Evolutionary conservation across 2,329 filamentous ascomycete genomes (phyloP), one percentile per base, ranked within the genome.

Genomic region (Neofusicoccum parvum): DNA sequence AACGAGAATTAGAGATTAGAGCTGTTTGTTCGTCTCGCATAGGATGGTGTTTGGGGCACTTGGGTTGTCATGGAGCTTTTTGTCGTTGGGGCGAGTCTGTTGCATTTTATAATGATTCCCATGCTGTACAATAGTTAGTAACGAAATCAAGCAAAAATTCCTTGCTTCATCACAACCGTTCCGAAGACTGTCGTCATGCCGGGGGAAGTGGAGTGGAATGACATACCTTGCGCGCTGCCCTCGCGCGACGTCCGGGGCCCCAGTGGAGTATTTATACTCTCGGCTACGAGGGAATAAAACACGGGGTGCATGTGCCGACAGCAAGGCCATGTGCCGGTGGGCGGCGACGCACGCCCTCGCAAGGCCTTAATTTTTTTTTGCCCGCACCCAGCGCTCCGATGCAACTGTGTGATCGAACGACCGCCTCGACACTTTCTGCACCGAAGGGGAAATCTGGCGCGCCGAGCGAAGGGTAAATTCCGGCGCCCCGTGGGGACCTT

Each of bases 401-500:
- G 27, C 27, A 7, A 32, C 27, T 32, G 27, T 32, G 27, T 32
- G 27, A 32, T 32, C 27, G 27, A 32, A 32, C 27, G 27, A 32
- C 23, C 23, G 23, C 23, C 23, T 23, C 3, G 23, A 23, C 23
- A 3, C 23, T 23, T 23, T 23, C 23, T 3, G 23, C 23, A 3
- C 23, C 6, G 41, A 60, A 46, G 56, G 27, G 56, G 32, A 60
- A 51, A 60, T 49, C 48, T 27, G 32, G 41, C 20, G 43, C 56
- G 56, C 56, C 41, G 56, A 23, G 15, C 17, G n/a, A 48, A 48
- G 43, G 56, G 56, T 41, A 60, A 60, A n/a, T 48, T n/a, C 56
- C 56, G 56, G 56, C 56, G 56, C 56, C 56, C 56, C 56, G 56
- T 60, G 56, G 56, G 56, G 56, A 60, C 56, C 12, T 27, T 20